Evolutionary conservation across 371 early-diverging fungal genomes (phyloP), one percentile per base, ranked within the genome.

Genomic region (Encephalitozoon cuniculi): DNA sequence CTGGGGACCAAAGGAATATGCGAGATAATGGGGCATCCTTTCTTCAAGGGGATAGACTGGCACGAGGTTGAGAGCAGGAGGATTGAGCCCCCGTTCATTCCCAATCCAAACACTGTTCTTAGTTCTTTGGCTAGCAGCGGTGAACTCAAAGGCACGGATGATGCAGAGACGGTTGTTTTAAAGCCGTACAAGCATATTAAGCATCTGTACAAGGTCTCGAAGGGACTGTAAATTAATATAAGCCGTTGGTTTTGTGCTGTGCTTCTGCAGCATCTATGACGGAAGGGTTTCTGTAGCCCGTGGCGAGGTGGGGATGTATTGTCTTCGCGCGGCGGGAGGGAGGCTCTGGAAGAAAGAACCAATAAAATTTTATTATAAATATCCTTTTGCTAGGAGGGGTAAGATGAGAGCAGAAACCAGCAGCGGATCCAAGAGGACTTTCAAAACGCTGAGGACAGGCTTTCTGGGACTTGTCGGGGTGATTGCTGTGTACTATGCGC

Each of bases 51-150:
- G 15, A 86, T 92, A n/a, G 86, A 90, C 51, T 93, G 90, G 90
- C 93, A 94, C 0, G 84, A 94, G 63, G 82, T 95, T 59, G 90
- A 95, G 72, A 77, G 86, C 7, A 88, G 88, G 71, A 89, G 89
- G 21, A 89, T 79, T n/a, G 23, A 25, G 8, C 81, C 96, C 15
- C 97, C 97, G 1, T 91, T 93, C 87, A 87, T 95, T 40, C 97
- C 97, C 15, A 63, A 25, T 11, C 28, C 30, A 8, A 64, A 32
- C 66, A 43, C 7, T 9, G 18, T 34, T 21, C 4, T 65, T 5
- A 26, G 9, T 7, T 37, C 12, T 18, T 28, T 21, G 15, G 23
- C 1, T 7, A 6, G 9, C 23, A 28, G 15, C 11, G 1, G 6
- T 11, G 12, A 66, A 25, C n/a, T 6, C 15, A 41, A 43, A 15